Conservation (phyloP, 2,329 filamentous ascomycete species). For the Leptographium procerum region DNA sequence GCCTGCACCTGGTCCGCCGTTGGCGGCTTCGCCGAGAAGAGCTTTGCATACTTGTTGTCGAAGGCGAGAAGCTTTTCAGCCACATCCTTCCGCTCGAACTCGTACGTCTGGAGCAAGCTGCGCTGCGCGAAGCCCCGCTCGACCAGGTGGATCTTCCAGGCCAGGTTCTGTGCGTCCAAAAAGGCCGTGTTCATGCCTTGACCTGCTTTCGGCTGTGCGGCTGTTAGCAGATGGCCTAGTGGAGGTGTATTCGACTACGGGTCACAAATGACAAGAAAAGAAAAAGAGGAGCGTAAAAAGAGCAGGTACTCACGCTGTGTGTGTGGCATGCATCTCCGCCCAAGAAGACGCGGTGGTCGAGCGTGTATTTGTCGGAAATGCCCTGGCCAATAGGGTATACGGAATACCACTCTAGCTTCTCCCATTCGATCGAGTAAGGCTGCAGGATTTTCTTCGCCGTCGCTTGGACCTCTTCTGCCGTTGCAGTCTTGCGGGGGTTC, state of each 20-base stretch:
- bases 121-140: constrained; percentile 71
- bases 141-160: constrained; percentile 92
- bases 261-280: not conserved
- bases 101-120: constrained; percentile 70
- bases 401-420: constrained; percentile 61
- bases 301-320: constrained; percentile 46
- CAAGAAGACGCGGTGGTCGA: constrained; percentile 60
- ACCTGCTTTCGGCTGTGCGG: constrained; percentile 50
- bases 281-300: not conserved
- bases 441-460: constrained; percentile 54
- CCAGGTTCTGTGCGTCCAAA: constrained; percentile 74
- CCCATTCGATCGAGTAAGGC: constrained; percentile 58
- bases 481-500: constrained; percentile 51
- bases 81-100: constrained; percentile 72
- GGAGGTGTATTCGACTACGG: no score
- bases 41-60: constrained; percentile 77
- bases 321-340: constrained; percentile 72
- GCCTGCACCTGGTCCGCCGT: constrained; percentile 61
- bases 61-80: constrained; percentile 79
- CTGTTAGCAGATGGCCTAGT: not conserved
- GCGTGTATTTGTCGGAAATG: constrained; percentile 55
- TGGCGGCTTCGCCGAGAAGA: constrained; percentile 72
- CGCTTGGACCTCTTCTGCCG: constrained; percentile 50
- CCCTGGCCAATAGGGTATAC: constrained; percentile 69
- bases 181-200: constrained; percentile 76